Percentiles rank a stretch among this genome's conserved stretches.
Conservation (phyloP, 2,329 filamentous ascomycete genomes). For the Biscogniauxia mediterranea region DNA sequence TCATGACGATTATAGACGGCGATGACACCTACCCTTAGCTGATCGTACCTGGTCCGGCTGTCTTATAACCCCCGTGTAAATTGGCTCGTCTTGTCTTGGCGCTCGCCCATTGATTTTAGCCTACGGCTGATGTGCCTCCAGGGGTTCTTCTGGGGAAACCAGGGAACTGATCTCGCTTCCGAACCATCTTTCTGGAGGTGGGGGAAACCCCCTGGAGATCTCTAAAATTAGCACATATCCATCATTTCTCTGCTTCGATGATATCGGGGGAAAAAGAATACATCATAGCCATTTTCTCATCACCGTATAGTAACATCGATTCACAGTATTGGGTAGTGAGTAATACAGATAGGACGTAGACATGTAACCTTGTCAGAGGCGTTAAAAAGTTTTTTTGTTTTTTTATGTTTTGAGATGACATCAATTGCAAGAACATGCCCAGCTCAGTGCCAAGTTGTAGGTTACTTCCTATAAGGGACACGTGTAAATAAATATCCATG, state of each 20-base stretch:
- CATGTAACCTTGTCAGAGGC: not conserved
- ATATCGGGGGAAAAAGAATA: too few relatives aligned
- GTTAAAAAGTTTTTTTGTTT: not conserved
- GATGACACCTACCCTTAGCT: not conserved
- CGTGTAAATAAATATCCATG: not conserved
- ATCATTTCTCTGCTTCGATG: not conserved
- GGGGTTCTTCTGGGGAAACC: constrained; percentile 10
- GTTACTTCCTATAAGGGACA: not conserved
- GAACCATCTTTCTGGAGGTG: constrained; percentile 7
- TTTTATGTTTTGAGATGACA: not conserved
- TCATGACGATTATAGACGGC: not conserved
- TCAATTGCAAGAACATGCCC: not conserved
- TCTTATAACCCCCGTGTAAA: not conserved
- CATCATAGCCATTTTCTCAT: not conserved
- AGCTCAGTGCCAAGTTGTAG: not conserved
- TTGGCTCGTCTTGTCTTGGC: constrained; percentile 18
- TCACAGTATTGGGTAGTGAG: too few relatives aligned
- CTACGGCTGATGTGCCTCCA: constrained; percentile 24
- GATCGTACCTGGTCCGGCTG: not conserved
- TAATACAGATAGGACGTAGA: not conserved
- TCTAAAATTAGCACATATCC: constrained; percentile 18
- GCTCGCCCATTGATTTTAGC: constrained; percentile 21
- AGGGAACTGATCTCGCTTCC: constrained; percentile 1
- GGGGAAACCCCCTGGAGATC: constrained; percentile 7
- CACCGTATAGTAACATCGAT: not conserved